Conservation (phyloP, 192 early-diverging fungal species). For the Entomortierella beljakovae region DNA sequence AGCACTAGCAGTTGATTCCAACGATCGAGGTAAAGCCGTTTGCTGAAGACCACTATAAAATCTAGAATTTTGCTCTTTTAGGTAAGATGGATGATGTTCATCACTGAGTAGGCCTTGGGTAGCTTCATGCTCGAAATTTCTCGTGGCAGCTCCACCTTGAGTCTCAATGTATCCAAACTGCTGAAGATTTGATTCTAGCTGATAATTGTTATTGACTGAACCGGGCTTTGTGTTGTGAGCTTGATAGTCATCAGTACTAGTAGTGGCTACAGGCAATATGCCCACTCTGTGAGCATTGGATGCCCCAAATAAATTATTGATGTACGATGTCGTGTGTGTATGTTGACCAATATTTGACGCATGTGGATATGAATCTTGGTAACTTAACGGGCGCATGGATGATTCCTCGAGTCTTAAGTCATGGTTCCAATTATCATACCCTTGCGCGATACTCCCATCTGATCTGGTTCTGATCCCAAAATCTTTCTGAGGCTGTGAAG, state of each 20-base stretch:
- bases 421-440: constrained; percentile 12
- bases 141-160: background rate
- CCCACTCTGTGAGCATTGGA: background rate
- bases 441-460: background rate
- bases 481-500: constrained; percentile 1
- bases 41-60: too few relatives aligned
- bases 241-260: background rate
- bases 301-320: constrained; percentile 2
- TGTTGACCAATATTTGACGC: background rate
- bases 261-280: background rate
- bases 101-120: background rate
- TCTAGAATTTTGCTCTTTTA: background rate
- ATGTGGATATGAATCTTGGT: background rate
- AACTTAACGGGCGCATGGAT: background rate
- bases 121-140: background rate
- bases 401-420: background rate
- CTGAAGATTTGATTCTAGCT: background rate
- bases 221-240: background rate
- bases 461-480: background rate
- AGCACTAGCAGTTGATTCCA: too few relatives aligned
- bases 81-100: background rate
- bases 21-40: too few relatives aligned
- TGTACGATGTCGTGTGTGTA: background rate
- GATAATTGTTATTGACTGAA: background rate
- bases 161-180: background rate